Evolutionary conservation across 2,329 filamentous ascomycete genomes (phyloP).

Genomic region (Fusarium austroafricanum): DNA sequence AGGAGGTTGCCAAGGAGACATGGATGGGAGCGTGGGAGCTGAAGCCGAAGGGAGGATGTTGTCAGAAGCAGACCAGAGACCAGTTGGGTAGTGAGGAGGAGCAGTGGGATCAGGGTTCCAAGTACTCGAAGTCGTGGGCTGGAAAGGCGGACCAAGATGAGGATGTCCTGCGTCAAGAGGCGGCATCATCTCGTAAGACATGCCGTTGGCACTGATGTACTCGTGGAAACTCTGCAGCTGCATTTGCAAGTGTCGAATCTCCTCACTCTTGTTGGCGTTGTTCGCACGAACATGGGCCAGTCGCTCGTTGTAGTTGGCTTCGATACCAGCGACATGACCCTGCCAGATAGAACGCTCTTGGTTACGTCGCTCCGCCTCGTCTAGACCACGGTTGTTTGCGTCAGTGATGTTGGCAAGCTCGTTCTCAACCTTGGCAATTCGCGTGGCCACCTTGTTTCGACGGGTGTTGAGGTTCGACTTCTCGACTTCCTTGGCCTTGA

Average conservation of each 20-base stretch:
- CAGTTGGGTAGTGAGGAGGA: slow-evolving; percentile 50
- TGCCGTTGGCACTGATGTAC: slow-evolving; percentile 50
- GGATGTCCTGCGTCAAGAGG: slow-evolving; percentile 39
- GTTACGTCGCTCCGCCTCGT: slow-evolving; percentile 70
- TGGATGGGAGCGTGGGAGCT: slow-evolving; percentile 48
- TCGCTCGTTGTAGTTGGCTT: slow-evolving; percentile 59
- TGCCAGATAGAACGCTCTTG: slow-evolving; percentile 63
- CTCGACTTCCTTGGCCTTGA: slow-evolving; percentile 73
- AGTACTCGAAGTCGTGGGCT: slow-evolving; percentile 39
- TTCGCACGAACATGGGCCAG: slow-evolving; percentile 54
- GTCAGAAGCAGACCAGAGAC: slow-evolving; percentile 53
- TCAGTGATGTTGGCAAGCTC: slow-evolving; percentile 77
- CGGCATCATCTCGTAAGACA: slow-evolving; percentile 48
- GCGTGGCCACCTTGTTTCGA: slow-evolving; percentile 76
- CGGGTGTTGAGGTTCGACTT: slow-evolving; percentile 72
- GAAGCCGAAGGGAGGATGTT: slow-evolving; percentile 50
- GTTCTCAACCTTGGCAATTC: slow-evolving; percentile 77
- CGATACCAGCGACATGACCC: slow-evolving; percentile 58
- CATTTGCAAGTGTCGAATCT: slow-evolving; percentile 47
- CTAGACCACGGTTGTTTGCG: slow-evolving; percentile 73
- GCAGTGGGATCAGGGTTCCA: slow-evolving; percentile 53
- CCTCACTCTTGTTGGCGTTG: slow-evolving; percentile 49
- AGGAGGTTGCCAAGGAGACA: slow-evolving; percentile 52
- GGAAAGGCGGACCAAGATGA: slow-evolving; percentile 44
- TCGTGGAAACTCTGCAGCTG: slow-evolving; percentile 51